A percentile compares a stretch with the other conserved stretches of the same genome.
Conservation (phyloP, 1,139 yeast species). For the Suhomyces bolitotheri region DNA sequence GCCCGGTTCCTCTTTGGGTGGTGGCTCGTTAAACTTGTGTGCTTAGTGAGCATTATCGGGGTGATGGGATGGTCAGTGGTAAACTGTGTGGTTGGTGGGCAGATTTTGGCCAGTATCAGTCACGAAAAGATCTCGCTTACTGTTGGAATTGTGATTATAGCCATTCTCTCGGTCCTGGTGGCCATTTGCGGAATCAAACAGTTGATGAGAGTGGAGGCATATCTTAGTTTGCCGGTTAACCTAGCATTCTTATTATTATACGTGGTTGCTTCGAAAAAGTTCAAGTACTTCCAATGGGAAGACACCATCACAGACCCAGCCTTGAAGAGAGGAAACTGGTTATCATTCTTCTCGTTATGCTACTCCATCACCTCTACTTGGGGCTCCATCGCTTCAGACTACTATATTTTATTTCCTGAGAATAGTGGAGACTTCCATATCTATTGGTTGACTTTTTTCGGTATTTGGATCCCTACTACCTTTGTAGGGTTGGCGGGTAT, state of each 20-base stretch:
- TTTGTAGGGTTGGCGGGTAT: constrained; percentile 77
- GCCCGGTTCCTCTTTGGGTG: constrained; percentile 80
- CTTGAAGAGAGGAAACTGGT: constrained; percentile 60
- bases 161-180: constrained; percentile 60
- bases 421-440: constrained; percentile 57
- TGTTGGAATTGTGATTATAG: constrained; percentile 72
- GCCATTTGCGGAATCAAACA: constrained; percentile 78
- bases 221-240: constrained; percentile 68
- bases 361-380: constrained; percentile 86
- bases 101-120: constrained; percentile 66
- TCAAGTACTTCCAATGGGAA: constrained; percentile 38
- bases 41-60: constrained; percentile 68
- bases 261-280: constrained; percentile 62
- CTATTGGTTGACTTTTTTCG: constrained; percentile 64
- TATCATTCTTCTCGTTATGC: constrained; percentile 71
- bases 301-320: constrained; percentile 42
- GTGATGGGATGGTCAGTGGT: constrained; percentile 88
- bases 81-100: constrained; percentile 84
- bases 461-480: constrained; percentile 69
- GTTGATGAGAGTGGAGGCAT: constrained; percentile 65
- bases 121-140: constrained; percentile 63
- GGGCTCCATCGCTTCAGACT: constrained; percentile 88
- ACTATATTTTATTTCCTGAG: constrained; percentile 81
- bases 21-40: constrained; percentile 76
- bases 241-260: constrained; percentile 69